A percentile compares a stretch with the other conserved stretches of the same genome.
These are phyloP conservation scores for Colletotrichum trifolii DNA, from an alignment of 2,329 filamentous ascomycete genomes.

Conservation along the genomic window DNA sequence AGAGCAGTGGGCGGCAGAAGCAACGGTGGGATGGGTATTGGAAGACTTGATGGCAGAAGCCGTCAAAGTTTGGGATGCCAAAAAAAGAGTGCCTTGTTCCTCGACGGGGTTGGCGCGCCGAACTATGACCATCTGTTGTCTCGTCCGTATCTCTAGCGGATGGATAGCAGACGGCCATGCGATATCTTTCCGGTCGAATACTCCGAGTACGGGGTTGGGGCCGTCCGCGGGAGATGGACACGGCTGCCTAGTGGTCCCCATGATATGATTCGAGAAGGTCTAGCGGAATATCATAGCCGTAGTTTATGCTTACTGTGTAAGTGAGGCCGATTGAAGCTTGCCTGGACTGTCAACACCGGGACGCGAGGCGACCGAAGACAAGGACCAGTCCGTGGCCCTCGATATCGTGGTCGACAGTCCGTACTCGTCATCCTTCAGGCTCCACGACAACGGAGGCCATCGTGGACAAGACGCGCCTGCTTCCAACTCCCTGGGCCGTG, in stretches of 20 bases:
- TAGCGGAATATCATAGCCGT: slow-evolving; percentile 15
- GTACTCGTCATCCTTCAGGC: slow-evolving; percentile 26
- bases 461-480: slow-evolving; percentile 1
- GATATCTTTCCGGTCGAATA: slow-evolving; percentile 18
- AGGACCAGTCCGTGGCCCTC: slow-evolving; percentile 28
- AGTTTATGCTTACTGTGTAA: slow-evolving; percentile 4
- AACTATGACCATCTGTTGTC: slow-evolving; percentile 17
- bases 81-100: slow-evolving; percentile 10
- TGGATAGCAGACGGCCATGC: slow-evolving; percentile 14
- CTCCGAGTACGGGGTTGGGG: slow-evolving; percentile 20
- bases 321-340: slow-evolving; percentile 2
- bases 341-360: slow-evolving; percentile 8
- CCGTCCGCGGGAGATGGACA: slow-evolving; percentile 10
- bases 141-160: slow-evolving; percentile 13
- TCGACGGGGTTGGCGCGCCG: slow-evolving; percentile 2
- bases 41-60: slow-evolving; percentile 34
- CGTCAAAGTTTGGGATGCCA: slow-evolving; percentile 32
- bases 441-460: slow-evolving; percentile 31
- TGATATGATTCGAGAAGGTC: slow-evolving; percentile 15
- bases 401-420: slow-evolving; percentile 27
- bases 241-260: slow-evolving; percentile 13
- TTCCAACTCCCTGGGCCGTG: too few species aligned
- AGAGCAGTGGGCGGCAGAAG: slow-evolving; percentile 32
- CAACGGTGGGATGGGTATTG: slow-evolving; percentile 11
- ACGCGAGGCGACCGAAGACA: slow-evolving; percentile 12